These are phyloP conservation scores for Moringa oleifera DNA, from an alignment of 345 rosid species.

Conservation along the genomic window DNA sequence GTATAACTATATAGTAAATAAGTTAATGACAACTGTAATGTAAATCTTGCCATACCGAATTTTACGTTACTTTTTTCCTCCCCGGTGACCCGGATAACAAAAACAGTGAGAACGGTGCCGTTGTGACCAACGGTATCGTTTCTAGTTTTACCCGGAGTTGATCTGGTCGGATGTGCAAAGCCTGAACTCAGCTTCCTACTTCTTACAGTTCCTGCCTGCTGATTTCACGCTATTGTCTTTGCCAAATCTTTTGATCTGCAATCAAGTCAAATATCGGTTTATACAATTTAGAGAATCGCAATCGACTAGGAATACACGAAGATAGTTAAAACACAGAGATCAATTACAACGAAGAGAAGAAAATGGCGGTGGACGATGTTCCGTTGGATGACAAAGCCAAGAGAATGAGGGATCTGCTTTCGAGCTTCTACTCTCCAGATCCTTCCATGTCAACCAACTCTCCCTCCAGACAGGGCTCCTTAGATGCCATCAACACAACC, in stretches of 20 bases:
- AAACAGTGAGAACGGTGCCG: too few relatives aligned
- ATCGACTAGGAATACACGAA: not conserved
- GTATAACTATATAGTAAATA: too few relatives aligned
- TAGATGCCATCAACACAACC: conserved; percentile 72
- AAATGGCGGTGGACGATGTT: conserved; percentile 59
- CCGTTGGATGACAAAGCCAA: conserved; percentile 97
- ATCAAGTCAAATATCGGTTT: not conserved
- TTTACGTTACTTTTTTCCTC: too few relatives aligned
- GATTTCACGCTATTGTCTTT: not conserved
- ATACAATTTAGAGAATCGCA: not conserved
- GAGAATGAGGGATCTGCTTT: conserved; percentile 97
- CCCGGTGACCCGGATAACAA: too few relatives aligned
- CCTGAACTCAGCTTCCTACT: not conserved
- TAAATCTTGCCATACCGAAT: too few relatives aligned
- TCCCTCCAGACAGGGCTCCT: conserved; percentile 40
- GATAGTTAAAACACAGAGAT: too few relatives aligned
- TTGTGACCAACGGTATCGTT: too few relatives aligned
- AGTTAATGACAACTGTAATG: too few relatives aligned
- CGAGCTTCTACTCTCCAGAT: conserved; percentile 95
- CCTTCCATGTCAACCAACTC: conserved; percentile 48
- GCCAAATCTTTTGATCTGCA: not conserved
- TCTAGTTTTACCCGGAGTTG: too few relatives aligned
- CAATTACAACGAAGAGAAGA: not conserved
- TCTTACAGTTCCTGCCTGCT: not conserved
- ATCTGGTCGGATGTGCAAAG: too few relatives aligned